These are phyloP conservation scores for Dianthus caryophyllus DNA, from an alignment of 148 eudicot species.

Conservation along the genomic window DNA sequence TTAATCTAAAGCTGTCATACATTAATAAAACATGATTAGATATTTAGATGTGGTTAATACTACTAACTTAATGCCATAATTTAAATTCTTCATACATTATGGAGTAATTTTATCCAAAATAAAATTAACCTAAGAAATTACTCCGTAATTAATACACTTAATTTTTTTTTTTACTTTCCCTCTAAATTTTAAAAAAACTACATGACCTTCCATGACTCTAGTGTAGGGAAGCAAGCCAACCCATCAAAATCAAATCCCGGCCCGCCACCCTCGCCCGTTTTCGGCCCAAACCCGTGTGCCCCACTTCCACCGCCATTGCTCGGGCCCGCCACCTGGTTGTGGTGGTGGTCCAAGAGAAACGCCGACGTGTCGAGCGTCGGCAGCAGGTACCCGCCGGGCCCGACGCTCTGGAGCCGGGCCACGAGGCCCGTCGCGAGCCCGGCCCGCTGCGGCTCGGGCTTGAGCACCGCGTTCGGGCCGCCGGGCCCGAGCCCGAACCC, in stretches of 20 bases:
- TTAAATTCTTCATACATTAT: too few relatives aligned
- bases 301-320: background rate
- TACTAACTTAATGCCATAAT: too few relatives aligned
- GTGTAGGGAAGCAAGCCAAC: constrained; percentile 64
- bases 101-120: too few relatives aligned
- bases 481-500: constrained; percentile 22
- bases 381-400: constrained; percentile 28
- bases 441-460: constrained; percentile 52
- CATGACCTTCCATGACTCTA: constrained; percentile 61
- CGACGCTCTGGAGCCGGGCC: background rate
- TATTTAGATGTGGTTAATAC: too few relatives aligned
- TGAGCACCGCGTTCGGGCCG: constrained; percentile 30
- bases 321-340: constrained; percentile 24
- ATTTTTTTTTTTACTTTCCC: too few relatives aligned
- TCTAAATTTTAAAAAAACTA: too few relatives aligned
- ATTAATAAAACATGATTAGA: too few relatives aligned
- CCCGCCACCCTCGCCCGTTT: constrained; percentile 26
- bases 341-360: constrained; percentile 45
- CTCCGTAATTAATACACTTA: background rate
- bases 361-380: constrained; percentile 81
- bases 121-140: background rate
- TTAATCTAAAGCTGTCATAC: too few relatives aligned
- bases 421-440: constrained; percentile 8
- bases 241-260: constrained; percentile 47
- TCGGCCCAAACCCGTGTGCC: constrained; percentile 9